phyloP scores from a whole-genome alignment of 176 grass and related monocot species.

The Hordeum marinum region DNA sequence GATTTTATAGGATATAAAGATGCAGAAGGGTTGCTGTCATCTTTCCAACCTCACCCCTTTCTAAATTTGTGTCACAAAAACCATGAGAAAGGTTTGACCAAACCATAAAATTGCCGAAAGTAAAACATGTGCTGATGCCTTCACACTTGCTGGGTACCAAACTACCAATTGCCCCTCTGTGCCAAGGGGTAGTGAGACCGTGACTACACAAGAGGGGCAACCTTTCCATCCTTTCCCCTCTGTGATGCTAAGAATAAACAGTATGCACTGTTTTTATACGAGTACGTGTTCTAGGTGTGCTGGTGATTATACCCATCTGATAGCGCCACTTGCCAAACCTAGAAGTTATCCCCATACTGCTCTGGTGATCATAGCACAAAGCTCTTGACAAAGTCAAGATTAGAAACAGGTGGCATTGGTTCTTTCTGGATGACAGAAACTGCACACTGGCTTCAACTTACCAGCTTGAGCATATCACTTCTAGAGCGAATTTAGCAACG shows the following conservation, averaged over 20 bases:
- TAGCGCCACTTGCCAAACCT: constrained; percentile 46
- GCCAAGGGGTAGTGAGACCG: constrained; percentile 13
- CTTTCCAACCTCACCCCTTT: neutral
- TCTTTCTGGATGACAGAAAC: constrained; percentile 25
- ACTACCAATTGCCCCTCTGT: constrained; percentile 14
- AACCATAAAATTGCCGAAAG: constrained; percentile 11
- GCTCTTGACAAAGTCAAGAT: constrained; percentile 26
- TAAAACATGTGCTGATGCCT: constrained; percentile 25
- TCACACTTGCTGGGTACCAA: constrained; percentile 13
- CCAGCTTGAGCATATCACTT: neutral
- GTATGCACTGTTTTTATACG: neutral
- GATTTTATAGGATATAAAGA: neutral
- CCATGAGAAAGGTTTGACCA: constrained; percentile 18
- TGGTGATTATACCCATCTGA: constrained; percentile 19
- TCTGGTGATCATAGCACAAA: constrained; percentile 16
- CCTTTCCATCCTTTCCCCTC: neutral
- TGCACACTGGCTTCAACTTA: constrained; percentile 15
- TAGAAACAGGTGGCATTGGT: constrained; percentile 17
- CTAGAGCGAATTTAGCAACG: neutral
- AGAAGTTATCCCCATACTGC: constrained; percentile 22
- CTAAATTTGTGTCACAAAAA: neutral
- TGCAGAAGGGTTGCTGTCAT: neutral
- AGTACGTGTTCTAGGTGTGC: constrained; percentile 12
- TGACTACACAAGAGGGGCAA: constrained; percentile 6
- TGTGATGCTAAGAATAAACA: constrained; percentile 18